Percentiles rank a stretch among this genome's conserved stretches.
phyloP scores from a whole-genome alignment of 345 rosid genomes.

The Aurinia saxatilis region DNA sequence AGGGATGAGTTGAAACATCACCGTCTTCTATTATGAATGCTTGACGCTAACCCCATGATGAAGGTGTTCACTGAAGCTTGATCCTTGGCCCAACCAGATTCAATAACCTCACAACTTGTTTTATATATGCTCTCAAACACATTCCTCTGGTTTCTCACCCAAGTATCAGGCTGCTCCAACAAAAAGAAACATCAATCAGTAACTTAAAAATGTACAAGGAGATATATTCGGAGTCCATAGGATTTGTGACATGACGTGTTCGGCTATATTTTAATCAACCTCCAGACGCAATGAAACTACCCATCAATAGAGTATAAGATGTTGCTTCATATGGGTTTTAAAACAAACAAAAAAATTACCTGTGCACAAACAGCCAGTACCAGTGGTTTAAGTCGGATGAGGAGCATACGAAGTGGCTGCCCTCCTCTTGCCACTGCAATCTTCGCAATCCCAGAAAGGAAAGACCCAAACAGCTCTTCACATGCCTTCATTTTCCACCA shows the following conservation, averaged over 20 bases:
- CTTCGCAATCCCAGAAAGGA: too few species aligned
- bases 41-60: constrained; percentile 65
- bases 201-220: background rate
- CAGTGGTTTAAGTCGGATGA: too few species aligned
- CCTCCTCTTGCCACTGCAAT: too few species aligned
- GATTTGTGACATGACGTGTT: background rate
- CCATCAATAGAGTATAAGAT: background rate
- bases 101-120: constrained; percentile 59
- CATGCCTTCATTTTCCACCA: too few species aligned
- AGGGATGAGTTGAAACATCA: constrained; percentile 62
- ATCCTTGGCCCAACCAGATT: constrained; percentile 73
- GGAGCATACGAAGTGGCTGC: too few species aligned
- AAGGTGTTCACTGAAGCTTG: constrained; percentile 76
- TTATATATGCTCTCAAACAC: constrained; percentile 61
- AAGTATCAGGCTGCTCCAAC: constrained; percentile 57
- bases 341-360: constrained; percentile 33
- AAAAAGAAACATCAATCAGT: background rate
- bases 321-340: background rate
- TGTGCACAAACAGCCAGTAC: constrained; percentile 66
- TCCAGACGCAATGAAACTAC: background rate
- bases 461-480: too few species aligned
- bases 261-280: background rate
- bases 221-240: background rate
- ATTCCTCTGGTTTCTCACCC: constrained; percentile 54
- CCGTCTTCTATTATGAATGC: constrained; percentile 73